Evolutionary conservation across 176 grass and related monocot genomes (phyloP).

Genomic region (Musa itinerans): DNA sequence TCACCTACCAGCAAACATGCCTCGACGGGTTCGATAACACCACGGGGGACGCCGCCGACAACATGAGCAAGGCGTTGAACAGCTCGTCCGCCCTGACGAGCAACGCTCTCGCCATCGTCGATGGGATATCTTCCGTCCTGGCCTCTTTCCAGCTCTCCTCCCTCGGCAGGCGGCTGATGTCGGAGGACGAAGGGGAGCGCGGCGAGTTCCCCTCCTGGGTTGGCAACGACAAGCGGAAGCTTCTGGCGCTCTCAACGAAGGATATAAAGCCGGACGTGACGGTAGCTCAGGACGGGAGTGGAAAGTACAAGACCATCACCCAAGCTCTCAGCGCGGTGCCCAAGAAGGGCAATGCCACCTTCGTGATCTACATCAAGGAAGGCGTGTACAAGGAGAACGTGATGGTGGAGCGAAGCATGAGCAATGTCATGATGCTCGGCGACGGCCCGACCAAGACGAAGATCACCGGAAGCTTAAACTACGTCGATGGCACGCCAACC

Average conservation of each 20-base stretch:
- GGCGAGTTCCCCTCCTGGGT: not conserved
- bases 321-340: conserved; percentile 48
- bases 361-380: conserved; percentile 65
- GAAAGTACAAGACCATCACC: conserved; percentile 52
- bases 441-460: conserved; percentile 42
- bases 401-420: conserved; percentile 25
- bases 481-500: conserved; percentile 37
- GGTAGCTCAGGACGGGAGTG: conserved; percentile 59
- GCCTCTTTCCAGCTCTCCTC: not conserved
- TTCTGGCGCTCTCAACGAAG: not conserved
- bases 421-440: conserved; percentile 43
- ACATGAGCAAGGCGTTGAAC: conserved; percentile 3
- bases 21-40: conserved; percentile 14
- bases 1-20: conserved; percentile 11
- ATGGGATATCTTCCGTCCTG: not conserved
- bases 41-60: not conserved
- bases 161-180: not conserved
- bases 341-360: conserved; percentile 6
- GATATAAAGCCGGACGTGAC: conserved; percentile 20
- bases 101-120: conserved; percentile 14
- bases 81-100: not conserved
- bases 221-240: not conserved
- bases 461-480: conserved; percentile 40
- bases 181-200: not conserved
- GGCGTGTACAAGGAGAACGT: conserved; percentile 65